Percentiles rank a stretch among this genome's conserved stretches.
Conservation (phyloP, 495 filamentous ascomycete genomes). For the Lasiosphaeris hirsuta region DNA sequence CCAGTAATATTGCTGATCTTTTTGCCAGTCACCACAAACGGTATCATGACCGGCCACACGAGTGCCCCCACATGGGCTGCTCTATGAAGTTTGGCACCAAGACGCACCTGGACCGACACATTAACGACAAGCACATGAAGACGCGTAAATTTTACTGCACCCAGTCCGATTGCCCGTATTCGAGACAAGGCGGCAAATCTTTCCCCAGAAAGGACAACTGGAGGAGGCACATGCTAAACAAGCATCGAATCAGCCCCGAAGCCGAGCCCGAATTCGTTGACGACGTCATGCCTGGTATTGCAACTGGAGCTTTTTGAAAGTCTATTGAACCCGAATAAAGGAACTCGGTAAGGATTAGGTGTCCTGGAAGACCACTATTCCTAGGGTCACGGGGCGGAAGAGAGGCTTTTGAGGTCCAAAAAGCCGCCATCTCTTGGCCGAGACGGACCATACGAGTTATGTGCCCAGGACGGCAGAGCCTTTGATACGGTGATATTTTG, state of each 20-base stretch:
- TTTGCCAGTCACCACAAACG: slow-evolving; percentile 42
- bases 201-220: slow-evolving; percentile 53
- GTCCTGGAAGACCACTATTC: too few species aligned
- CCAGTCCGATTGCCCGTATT: slow-evolving; percentile 43
- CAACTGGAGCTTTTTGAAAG: not conserved
- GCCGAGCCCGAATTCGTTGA: slow-evolving; percentile 31
- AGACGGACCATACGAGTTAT: not conserved
- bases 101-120: slow-evolving; percentile 49
- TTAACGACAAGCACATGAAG: slow-evolving; percentile 50
- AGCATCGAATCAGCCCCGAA: slow-evolving; percentile 36
- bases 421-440: slow-evolving; percentile 2
- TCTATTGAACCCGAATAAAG: too few species aligned
- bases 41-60: slow-evolving; percentile 47
- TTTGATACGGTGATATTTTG: not conserved
- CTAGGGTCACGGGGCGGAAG: not conserved
- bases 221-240: slow-evolving; percentile 50
- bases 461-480: not conserved
- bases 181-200: slow-evolving; percentile 42
- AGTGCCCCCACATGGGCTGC: slow-evolving; percentile 40
- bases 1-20: not conserved
- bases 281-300: slow-evolving; percentile 10
- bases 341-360: too few species aligned
- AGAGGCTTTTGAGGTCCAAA: not conserved
- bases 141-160: slow-evolving; percentile 49
- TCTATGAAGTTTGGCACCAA: slow-evolving; percentile 49